Evolutionary conservation across 306 rosid genomes (phyloP).

Genomic region (Fagus crenata): DNA sequence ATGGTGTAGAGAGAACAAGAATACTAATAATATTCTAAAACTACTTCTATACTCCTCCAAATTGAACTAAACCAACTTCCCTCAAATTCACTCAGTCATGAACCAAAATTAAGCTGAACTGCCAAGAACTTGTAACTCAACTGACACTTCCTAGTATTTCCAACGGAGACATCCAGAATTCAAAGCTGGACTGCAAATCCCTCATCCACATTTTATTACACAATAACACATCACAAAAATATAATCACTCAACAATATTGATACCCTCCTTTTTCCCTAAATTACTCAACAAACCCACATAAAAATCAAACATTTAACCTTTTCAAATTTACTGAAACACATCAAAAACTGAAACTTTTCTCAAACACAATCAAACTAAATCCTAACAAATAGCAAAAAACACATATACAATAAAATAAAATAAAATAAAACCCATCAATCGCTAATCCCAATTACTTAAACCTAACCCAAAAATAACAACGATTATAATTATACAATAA

Average conservation of each 20-base stretch:
- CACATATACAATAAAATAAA: neutral
- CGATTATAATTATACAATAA: neutral
- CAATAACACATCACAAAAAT: neutral
- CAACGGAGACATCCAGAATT: too few species aligned
- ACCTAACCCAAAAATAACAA: neutral
- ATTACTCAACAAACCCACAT: neutral
- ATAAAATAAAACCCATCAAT: neutral
- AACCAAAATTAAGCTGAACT: neutral
- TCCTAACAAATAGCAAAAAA: neutral
- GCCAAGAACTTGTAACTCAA: too few species aligned
- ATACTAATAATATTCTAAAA: neutral
- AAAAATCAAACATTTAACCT: neutral
- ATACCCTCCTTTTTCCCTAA: neutral
- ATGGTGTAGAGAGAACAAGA: neutral
- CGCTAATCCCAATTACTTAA: neutral
- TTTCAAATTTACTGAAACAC: neutral
- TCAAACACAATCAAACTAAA: slow-evolving; percentile 8
- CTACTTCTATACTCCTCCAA: neutral
- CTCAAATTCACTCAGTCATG: neutral
- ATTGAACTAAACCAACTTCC: slow-evolving; percentile 6
- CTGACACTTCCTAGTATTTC: too few species aligned
- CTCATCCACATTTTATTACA: neutral
- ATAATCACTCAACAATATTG: neutral
- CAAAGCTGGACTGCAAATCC: neutral
- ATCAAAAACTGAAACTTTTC: neutral